These are phyloP conservation scores for Monosporascus sp. DNA, from an alignment of 2,329 filamentous ascomycete species.

Conservation along the genomic window DNA sequence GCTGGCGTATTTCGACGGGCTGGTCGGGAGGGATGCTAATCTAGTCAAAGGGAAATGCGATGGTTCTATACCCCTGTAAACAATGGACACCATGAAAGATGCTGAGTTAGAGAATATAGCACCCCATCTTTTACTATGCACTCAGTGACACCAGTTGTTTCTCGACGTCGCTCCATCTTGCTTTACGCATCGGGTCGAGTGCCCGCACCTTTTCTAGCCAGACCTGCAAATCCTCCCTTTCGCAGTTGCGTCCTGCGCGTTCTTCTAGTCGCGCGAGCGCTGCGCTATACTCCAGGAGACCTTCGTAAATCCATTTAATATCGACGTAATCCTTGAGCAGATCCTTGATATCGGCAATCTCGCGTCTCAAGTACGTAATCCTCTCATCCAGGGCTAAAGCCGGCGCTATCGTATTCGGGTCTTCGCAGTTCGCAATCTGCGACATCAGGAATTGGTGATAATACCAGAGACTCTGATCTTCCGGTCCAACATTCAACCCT, in stretches of 20 bases:
- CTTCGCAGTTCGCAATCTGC: constrained; percentile 49
- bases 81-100: too few relatives aligned
- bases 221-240: constrained; percentile 39
- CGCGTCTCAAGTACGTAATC: constrained; percentile 58
- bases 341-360: constrained; percentile 70
- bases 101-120: too few relatives aligned
- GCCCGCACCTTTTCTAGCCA: constrained; percentile 61
- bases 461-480: constrained; percentile 95
- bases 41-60: constrained; percentile 34
- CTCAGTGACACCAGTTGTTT: constrained; percentile 6
- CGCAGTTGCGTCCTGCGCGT: constrained; percentile 28
- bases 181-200: constrained; percentile 66
- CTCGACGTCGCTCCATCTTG: constrained; percentile 69
- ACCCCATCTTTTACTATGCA: background rate
- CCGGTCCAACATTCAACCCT: constrained; percentile 81
- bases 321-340: constrained; percentile 53
- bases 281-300: constrained; percentile 69
- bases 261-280: constrained; percentile 50
- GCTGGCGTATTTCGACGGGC: constrained; percentile 64
- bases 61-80: constrained; percentile 6
- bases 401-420: constrained; percentile 56
- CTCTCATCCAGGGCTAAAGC: constrained; percentile 58
- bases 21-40: constrained; percentile 53
- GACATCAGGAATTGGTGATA: constrained; percentile 87
- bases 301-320: constrained; percentile 79